These are phyloP conservation scores for Iris macrosiphon DNA, from an alignment of 106 monocot genomes.

Conservation along the genomic window DNA sequence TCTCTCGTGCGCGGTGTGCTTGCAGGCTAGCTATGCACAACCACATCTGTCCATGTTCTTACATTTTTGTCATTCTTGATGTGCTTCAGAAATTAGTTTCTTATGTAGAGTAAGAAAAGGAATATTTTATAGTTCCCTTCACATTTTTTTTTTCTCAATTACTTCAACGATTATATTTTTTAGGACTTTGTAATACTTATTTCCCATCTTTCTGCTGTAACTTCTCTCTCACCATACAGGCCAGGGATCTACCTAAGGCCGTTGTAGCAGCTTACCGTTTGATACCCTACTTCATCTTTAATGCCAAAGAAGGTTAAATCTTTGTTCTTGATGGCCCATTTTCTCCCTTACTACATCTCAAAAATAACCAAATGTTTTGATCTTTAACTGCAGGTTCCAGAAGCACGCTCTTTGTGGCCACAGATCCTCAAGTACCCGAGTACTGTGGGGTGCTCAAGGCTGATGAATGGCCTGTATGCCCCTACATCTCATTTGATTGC, in stretches of 20 bases:
- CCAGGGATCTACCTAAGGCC: conserved; percentile 20
- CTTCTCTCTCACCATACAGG: conserved; percentile 4
- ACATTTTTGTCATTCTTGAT: no score
- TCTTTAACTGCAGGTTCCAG: conserved; percentile 57
- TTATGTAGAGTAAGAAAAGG: no score
- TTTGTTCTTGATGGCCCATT: neutral
- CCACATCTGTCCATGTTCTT: no score
- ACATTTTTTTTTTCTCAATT: no score
- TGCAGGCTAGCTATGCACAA: no score
- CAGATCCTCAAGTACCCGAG: conserved; percentile 85
- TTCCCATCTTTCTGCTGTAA: neutral
- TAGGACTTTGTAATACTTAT: no score
- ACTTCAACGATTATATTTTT: no score
- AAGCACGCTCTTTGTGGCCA: conserved; percentile 70
- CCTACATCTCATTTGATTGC: conserved; percentile 75
- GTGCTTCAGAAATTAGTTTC: no score
- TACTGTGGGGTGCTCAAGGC: conserved; percentile 70
- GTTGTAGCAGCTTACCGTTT: conserved; percentile 14
- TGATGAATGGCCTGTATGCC: conserved; percentile 92
- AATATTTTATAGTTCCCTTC: no score
- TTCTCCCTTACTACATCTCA: no score
- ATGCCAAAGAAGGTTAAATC: conserved; percentile 17
- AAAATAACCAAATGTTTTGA: neutral
- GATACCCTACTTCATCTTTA: conserved; percentile 26
- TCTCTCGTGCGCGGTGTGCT: no score